Evolutionary conservation across 768 basidiomycete species (phyloP), one percentile per base, ranked within the genome.

Genomic region (Suillus placidus): DNA sequence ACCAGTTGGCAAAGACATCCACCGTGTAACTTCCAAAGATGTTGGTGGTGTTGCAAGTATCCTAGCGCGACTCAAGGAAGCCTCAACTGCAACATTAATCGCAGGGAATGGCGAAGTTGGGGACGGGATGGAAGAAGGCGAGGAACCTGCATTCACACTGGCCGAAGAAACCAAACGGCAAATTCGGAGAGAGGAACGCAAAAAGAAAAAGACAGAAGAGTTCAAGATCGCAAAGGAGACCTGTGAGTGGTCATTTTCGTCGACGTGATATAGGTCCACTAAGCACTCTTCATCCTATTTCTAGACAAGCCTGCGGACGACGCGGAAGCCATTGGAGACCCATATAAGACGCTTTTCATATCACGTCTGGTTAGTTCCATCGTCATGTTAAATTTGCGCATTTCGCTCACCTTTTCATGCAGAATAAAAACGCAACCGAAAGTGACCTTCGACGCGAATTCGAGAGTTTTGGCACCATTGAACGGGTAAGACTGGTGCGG

Each of bases 261-360:
- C 42, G 51, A 67, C 43, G 42, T 8, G 9, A 47, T 55, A 40
- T 51, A 52, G n/a, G 6, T 64, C 55, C 23, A 61, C 62, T 69
- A 58, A 69, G 7, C 47, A 37, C 45, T 62, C 69, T 68, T 62
- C 61, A 55, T 32, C 18, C 66, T 37, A 18, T n/a, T 20, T 68
- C 37, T 71, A 98, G 97, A 96, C 80, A 94, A 95, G 75, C 97
- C 97, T 10, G 84, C 91, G 23, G 96, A 97, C 62, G 96, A 99
- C 72, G 64, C 90, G 14, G 89, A 97, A 74, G 96, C 95, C 38
- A 83, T 91, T 49, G 97, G 97, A 3, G 97, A 99, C 74, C 97
- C 97, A 4, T 99, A 98, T 82, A 99, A 99, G 77, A 99, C 97
- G 0, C 83, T 99, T 30, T 99, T 99, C 78, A 95, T 99, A 68